Evolutionary conservation across 345 rosid species (phyloP).

Genomic region (Leavenworthia alabamica): DNA sequence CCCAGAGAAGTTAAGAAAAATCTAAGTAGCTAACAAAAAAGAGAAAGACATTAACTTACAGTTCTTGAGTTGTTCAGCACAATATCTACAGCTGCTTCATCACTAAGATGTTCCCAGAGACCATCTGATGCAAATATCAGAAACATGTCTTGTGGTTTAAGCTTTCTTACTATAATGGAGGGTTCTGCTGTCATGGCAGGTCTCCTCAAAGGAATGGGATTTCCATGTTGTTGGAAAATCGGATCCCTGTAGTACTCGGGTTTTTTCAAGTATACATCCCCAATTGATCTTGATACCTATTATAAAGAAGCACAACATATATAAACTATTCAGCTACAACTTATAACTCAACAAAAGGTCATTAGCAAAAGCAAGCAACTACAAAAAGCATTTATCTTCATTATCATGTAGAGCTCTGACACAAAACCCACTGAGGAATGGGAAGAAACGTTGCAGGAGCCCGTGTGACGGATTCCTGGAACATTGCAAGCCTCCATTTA

Average conservation of each 20-base stretch:
- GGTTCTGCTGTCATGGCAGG: conserved; percentile 93
- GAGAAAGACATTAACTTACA: conserved; percentile 43
- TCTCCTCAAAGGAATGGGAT: conserved; percentile 65
- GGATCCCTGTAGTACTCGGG: conserved; percentile 82
- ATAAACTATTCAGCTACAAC: background rate
- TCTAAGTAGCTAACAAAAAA: background rate
- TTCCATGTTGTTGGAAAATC: conserved; percentile 68
- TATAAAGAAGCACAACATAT: background rate
- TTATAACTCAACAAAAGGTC: too few relatives aligned
- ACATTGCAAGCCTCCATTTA: conserved; percentile 30
- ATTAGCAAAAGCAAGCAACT: too few relatives aligned
- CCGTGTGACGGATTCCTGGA: conserved; percentile 42
- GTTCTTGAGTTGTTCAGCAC: conserved; percentile 81
- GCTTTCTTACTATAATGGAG: conserved; percentile 62
- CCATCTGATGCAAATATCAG: conserved; percentile 98
- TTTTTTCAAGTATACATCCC: conserved; percentile 89
- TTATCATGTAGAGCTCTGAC: too few relatives aligned
- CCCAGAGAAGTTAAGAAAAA: background rate
- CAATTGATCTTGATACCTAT: conserved; percentile 97
- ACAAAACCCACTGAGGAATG: too few relatives aligned
- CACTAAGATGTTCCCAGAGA: conserved; percentile 96
- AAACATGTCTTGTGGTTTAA: conserved; percentile 67
- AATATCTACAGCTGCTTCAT: conserved; percentile 78
- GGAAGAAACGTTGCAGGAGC: conserved; percentile 37
- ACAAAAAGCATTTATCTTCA: too few relatives aligned